These are phyloP conservation scores for Austropuccinia psidii DNA, from an alignment of 1,284 basidiomycete genomes.

Conservation along the genomic window DNA sequence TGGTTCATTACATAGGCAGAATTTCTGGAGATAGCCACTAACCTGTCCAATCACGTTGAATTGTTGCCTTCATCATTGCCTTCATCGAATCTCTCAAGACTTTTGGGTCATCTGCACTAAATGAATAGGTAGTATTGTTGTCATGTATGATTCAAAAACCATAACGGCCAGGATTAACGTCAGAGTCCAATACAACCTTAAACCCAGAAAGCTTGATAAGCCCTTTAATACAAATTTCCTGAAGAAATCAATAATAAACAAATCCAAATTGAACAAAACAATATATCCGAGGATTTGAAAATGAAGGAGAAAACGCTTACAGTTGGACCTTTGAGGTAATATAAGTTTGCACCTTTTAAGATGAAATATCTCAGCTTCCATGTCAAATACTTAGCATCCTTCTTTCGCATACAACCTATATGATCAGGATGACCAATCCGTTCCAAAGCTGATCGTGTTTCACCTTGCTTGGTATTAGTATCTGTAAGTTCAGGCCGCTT, in stretches of 20 bases:
- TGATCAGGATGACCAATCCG: constrained; percentile 84
- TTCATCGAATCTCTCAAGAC: constrained; percentile 97
- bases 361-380: constrained; percentile 93
- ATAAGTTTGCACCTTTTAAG: constrained; percentile 84
- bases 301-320: constrained; percentile 52
- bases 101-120: constrained; percentile 78
- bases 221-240: constrained; percentile 92
- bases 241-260: no score
- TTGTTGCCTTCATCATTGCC: constrained; percentile 97
- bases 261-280: no score
- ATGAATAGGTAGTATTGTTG: constrained; percentile 75
- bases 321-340: constrained; percentile 67
- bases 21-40: constrained; percentile 45
- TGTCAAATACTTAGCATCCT: constrained; percentile 80
- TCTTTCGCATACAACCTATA: constrained; percentile 90
- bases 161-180: constrained; percentile 81
- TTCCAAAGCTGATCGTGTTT: constrained; percentile 56
- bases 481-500: constrained; percentile 59
- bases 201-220: constrained; percentile 88
- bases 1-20: background rate
- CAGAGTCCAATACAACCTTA: constrained; percentile 87
- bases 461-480: constrained; percentile 13
- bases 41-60: constrained; percentile 83
- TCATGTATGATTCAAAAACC: constrained; percentile 93
- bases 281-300: background rate